Evolutionary conservation across 169 alveolate species (phyloP).

Genomic region (Plasmodium chabaudi): DNA sequence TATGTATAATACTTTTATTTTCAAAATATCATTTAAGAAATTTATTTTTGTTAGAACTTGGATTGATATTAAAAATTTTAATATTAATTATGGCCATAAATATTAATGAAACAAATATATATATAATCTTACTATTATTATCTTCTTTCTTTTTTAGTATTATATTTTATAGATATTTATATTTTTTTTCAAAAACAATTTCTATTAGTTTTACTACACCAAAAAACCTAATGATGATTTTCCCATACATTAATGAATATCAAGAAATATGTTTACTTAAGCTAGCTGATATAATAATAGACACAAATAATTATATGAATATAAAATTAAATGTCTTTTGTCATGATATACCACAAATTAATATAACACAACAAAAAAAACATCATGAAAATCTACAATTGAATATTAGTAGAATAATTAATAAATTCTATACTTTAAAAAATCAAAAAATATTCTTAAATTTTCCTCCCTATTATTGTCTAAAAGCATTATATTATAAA

Average conservation of each 20-base stretch:
- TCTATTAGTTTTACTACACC: constrained; percentile 5
- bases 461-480: constrained; percentile 72
- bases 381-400: constrained; percentile 15
- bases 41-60: constrained; percentile 28
- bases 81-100: constrained; percentile 30
- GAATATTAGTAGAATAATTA: constrained; percentile 25
- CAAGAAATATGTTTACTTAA: constrained; percentile 52
- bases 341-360: constrained; percentile 16
- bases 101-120: constrained; percentile 22
- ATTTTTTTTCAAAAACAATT: constrained; percentile 43
- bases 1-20: constrained; percentile 34
- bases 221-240: constrained; percentile 33
- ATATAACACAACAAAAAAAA: constrained; percentile 4
- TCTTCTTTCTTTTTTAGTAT: constrained; percentile 28
- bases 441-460: constrained; percentile 38
- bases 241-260: constrained; percentile 66
- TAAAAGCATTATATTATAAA: constrained; percentile 55
- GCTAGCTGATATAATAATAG: constrained; percentile 56
- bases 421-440: constrained; percentile 45
- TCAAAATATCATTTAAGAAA: constrained; percentile 48
- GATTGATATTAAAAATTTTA: constrained; percentile 18
- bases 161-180: constrained; percentile 48
- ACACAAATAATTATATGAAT: constrained; percentile 49
- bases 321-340: constrained; percentile 46
- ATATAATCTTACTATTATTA: constrained; percentile 15